Evolutionary conservation across 2,329 filamentous ascomycete species (phyloP).

Genomic region (Fusarium tricinctum): DNA sequence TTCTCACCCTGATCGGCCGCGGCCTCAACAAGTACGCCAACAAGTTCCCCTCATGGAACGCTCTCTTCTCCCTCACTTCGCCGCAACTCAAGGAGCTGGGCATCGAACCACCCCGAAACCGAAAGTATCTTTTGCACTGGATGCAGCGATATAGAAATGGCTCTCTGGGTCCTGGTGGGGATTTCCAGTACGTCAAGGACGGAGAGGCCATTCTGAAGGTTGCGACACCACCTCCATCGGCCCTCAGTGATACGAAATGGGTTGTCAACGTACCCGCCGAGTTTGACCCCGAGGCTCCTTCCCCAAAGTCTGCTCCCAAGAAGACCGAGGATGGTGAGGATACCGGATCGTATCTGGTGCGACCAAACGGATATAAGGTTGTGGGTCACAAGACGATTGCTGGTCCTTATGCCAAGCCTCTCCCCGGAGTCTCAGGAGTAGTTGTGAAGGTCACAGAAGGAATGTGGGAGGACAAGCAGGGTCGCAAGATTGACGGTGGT

Average conservation of each 20-base stretch:
- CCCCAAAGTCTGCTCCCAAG: constrained; percentile 45
- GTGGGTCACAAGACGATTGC: constrained; percentile 76
- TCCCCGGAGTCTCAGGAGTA: constrained; percentile 75
- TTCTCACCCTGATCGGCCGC: constrained; percentile 92
- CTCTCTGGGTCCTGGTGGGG: constrained; percentile 84
- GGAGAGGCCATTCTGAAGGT: constrained; percentile 67
- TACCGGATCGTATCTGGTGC: constrained; percentile 38
- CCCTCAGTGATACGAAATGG: constrained; percentile 62
- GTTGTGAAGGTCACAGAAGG: constrained; percentile 82
- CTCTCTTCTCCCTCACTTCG: constrained; percentile 86
- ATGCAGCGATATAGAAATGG: constrained; percentile 86
- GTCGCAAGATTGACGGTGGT: constrained; percentile 95
- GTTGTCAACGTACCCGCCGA: constrained; percentile 69
- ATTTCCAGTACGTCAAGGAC: constrained; percentile 78
- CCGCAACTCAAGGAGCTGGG: constrained; percentile 85
- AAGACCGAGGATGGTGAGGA: constrained; percentile 2
- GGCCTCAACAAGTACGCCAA: constrained; percentile 83
- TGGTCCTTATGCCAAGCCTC: constrained; percentile 79
- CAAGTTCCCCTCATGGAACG: constrained; percentile 93
- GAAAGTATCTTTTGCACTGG: constrained; percentile 90
- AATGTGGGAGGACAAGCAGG: constrained; percentile 91
- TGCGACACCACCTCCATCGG: constrained; percentile 56
- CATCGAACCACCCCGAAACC: constrained; percentile 84
- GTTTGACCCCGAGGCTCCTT: constrained; percentile 50
- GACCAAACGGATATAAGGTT: constrained; percentile 70